Conservation (phyloP, 306 rosid genomes). For the Hylodesmum podocarpum region DNA sequence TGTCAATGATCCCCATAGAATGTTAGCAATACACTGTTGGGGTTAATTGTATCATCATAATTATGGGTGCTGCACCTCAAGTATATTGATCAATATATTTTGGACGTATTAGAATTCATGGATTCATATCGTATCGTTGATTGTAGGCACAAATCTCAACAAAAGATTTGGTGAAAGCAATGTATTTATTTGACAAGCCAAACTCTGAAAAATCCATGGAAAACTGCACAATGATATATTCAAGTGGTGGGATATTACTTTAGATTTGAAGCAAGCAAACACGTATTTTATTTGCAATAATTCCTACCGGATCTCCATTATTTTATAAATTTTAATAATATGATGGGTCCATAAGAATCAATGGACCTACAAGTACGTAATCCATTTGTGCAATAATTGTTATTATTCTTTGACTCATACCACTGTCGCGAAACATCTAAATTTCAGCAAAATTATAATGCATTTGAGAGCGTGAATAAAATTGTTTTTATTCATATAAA, state of each 20-base stretch:
- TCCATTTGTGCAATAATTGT: conserved; percentile 6
- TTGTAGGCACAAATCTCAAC: conserved; percentile 22
- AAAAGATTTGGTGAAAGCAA: conserved; percentile 47
- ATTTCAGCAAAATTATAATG: background rate
- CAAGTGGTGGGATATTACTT: conserved; percentile 8
- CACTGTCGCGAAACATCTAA: background rate
- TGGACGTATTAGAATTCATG: background rate
- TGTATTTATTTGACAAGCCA: conserved; percentile 17
- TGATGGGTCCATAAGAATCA: background rate
- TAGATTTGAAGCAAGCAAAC: background rate
- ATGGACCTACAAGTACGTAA: conserved; percentile 11
- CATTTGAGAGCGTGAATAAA: background rate
- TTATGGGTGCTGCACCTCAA: background rate
- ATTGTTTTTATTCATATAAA: background rate
- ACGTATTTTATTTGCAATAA: background rate
- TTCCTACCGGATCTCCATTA: conserved; percentile 11
- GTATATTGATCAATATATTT: background rate
- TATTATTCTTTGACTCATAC: background rate
- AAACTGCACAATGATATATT: background rate
- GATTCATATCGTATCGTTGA: background rate
- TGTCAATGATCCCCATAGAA: background rate
- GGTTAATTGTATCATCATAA: background rate
- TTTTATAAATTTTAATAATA: background rate
- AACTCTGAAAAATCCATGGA: background rate
- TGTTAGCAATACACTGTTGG: background rate